phyloP scores from a whole-genome alignment of 2,329 filamentous ascomycete genomes.

The Ceratocystis cacaofunesta region DNA sequence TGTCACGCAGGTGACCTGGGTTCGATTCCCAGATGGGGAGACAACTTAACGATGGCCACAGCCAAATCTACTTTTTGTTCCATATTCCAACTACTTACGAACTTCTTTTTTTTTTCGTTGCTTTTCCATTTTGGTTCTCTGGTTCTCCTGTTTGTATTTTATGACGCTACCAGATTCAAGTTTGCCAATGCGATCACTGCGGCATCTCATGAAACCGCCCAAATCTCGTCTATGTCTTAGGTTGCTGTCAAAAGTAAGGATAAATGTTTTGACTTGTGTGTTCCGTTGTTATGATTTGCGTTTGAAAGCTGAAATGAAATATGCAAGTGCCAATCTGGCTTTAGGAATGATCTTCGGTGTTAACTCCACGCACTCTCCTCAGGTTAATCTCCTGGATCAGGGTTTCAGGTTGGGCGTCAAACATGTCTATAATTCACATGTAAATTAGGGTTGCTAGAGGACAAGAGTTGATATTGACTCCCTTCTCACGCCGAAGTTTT shows the following conservation, averaged over 20 bases:
- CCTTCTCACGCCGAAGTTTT: constrained; percentile 17
- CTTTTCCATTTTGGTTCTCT: not conserved
- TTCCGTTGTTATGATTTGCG: not conserved
- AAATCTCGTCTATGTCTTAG: not conserved
- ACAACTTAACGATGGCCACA: rapidly evolving
- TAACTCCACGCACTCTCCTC: not conserved
- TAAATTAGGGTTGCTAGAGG: not conserved
- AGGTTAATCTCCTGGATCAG: not conserved
- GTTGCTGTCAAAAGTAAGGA: not conserved
- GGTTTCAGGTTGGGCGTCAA: not conserved
- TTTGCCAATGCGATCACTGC: not conserved
- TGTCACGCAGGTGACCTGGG: constrained; percentile 17
- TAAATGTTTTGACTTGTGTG: not conserved
- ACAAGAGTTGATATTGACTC: not conserved
- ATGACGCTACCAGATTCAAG: not conserved
- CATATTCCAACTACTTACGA: not conserved
- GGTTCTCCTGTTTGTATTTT: not conserved
- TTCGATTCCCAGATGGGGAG: constrained; percentile 17
- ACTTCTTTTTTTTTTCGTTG: not conserved
- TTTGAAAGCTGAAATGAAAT: not conserved
- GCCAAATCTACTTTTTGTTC: not conserved
- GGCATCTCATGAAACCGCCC: not conserved
- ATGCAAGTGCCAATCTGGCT: not conserved
- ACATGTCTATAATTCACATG: not conserved
- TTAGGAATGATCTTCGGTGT: not conserved